A percentile compares a stretch with the other conserved stretches of the same genome.
phyloP scores from a whole-genome alignment of 345 rosid genomes.

The Boechera stricta region DNA sequence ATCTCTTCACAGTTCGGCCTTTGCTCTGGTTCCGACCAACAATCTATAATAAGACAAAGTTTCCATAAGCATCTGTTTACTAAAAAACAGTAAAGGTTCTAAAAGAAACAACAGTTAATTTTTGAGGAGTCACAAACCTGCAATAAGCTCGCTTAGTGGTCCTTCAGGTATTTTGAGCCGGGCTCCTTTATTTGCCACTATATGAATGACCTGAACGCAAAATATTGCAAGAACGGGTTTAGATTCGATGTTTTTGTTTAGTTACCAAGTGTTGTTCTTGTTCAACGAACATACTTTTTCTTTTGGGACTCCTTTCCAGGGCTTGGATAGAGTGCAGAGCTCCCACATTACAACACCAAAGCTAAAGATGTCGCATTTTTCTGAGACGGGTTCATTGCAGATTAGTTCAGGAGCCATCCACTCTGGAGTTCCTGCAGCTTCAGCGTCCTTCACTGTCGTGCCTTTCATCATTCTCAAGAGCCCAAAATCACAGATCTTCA shows the following conservation, averaged over 20 bases:
- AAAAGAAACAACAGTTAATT: background rate
- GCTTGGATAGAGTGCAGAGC: conserved; percentile 76
- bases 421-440: conserved; percentile 88
- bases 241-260: conserved; percentile 10
- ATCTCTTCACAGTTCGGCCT: conserved; percentile 79
- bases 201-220: conserved; percentile 64
- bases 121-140: conserved; percentile 56
- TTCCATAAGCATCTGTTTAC: conserved; percentile 11
- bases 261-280: conserved; percentile 17
- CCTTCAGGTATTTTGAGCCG: conserved; percentile 80
- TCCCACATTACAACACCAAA: conserved; percentile 98
- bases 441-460: conserved; percentile 52
- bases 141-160: conserved; percentile 72
- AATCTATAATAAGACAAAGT: conserved; percentile 56
- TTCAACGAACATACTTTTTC: conserved; percentile 55
- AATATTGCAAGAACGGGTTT: background rate
- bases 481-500: conserved; percentile 94
- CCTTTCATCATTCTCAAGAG: conserved; percentile 72
- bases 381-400: conserved; percentile 74
- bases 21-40: conserved; percentile 82
- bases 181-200: conserved; percentile 76
- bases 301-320: conserved; percentile 86
- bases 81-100: background rate
- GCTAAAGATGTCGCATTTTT: conserved; percentile 93
- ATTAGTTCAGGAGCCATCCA: conserved; percentile 97